Evolutionary conservation across 495 filamentous ascomycete genomes (phyloP).

Genomic region (Schizothecium vesticola): DNA sequence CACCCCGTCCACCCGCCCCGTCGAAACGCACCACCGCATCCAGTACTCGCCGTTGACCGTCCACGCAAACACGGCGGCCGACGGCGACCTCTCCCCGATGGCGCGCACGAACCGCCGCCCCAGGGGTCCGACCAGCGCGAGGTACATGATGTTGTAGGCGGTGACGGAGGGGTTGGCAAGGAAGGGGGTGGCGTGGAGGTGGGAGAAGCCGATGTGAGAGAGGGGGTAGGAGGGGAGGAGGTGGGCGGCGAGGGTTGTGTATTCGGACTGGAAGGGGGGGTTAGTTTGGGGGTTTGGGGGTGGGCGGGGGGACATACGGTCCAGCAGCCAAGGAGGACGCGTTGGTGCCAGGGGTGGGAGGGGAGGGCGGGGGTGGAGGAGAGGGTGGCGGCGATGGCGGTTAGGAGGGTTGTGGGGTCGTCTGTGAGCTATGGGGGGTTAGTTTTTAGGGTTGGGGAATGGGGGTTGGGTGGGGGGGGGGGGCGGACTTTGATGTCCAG

Average conservation of each 20-base stretch:
- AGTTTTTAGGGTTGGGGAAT: constrained; percentile 6
- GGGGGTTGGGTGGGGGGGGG: background rate
- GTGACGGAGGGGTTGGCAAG: constrained; percentile 54
- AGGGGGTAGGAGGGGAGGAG: constrained; percentile 65
- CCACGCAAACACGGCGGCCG: constrained; percentile 59
- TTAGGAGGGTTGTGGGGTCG: constrained; percentile 63
- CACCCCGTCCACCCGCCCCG: constrained; percentile 45
- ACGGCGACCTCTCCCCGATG: constrained; percentile 19
- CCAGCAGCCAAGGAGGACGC: constrained; percentile 78
- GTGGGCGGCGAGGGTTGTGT: constrained; percentile 51
- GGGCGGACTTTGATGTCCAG: constrained; percentile 76
- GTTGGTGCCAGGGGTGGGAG: constrained; percentile 56
- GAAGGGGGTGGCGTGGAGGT: constrained; percentile 64
- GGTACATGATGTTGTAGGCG: constrained; percentile 66
- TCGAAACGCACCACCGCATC: constrained; percentile 65
- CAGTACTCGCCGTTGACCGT: constrained; percentile 70
- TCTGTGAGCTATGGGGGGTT: constrained; percentile 50
- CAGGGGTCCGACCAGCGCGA: constrained; percentile 56
- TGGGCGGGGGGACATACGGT: constrained; percentile 42
- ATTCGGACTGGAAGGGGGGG: constrained; percentile 45
- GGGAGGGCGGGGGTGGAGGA: constrained; percentile 39
- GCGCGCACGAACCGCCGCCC: constrained; percentile 61
- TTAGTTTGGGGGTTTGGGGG: background rate
- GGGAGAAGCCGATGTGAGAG: constrained; percentile 67
- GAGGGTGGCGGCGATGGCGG: constrained; percentile 57